phyloP scores from a whole-genome alignment of 2,329 filamentous ascomycete species.

The Sarocladium kiliense region DNA sequence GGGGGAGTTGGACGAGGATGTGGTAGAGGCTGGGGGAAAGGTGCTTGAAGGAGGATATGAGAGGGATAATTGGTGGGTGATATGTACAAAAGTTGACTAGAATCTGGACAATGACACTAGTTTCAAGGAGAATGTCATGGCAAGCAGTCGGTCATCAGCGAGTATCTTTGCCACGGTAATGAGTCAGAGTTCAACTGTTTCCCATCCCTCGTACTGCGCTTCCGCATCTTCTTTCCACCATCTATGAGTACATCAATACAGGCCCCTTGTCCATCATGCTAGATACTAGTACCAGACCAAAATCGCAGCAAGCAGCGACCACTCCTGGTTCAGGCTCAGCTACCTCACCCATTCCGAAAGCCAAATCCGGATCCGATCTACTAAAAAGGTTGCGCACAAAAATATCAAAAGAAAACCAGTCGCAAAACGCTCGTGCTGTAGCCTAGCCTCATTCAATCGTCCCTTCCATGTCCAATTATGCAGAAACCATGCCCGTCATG shows the following conservation, averaged over 20 bases:
- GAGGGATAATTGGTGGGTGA: constrained; percentile 97
- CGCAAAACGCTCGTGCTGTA: constrained; percentile 13
- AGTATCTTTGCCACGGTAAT: no score
- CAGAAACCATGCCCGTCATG: constrained; percentile 12
- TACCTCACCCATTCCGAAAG: background rate
- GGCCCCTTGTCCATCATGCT: background rate
- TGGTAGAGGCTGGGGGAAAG: constrained; percentile 66
- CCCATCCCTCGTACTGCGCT: background rate
- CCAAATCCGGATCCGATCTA: background rate
- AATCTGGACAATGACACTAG: no score
- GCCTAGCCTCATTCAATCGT: background rate
- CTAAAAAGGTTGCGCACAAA: constrained; percentile 8
- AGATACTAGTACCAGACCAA: constrained; percentile 7
- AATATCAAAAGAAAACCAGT: constrained; percentile 8
- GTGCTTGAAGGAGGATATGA: constrained; percentile 85
- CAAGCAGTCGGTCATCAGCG: no score
- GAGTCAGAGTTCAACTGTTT: background rate
- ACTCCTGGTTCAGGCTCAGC: background rate
- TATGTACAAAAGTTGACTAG: constrained; percentile 36
- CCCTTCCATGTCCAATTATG: constrained; percentile 9
- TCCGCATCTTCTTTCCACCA: background rate
- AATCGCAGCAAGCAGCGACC: background rate
- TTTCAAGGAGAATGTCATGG: no score
- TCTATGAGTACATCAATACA: constrained; percentile 9
- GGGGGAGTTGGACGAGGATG: constrained; percentile 80